These are phyloP conservation scores for Dactylella cylindrospora DNA, from an alignment of 2,329 filamentous ascomycete genomes.

Conservation along the genomic window DNA sequence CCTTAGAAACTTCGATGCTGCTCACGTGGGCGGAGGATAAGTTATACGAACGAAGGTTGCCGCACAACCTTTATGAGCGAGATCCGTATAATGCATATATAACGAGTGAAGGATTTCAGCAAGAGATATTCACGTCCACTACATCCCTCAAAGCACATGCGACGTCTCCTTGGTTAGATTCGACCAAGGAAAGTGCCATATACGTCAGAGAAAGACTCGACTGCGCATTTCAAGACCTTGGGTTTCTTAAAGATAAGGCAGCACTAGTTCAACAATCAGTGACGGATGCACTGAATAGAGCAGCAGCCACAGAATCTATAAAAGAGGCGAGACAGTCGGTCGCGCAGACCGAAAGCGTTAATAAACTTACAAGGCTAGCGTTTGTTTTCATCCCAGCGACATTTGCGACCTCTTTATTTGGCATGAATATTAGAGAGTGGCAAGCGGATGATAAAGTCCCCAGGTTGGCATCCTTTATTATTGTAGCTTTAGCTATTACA, in stretches of 20 bases:
- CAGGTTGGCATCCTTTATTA: slow-evolving; percentile 21
- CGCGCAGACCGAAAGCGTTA: slow-evolving; percentile 50
- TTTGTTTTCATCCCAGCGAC: slow-evolving; percentile 56
- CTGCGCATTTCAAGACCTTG: slow-evolving; percentile 33
- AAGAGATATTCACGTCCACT: slow-evolving; percentile 41
- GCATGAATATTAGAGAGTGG: slow-evolving; percentile 53
- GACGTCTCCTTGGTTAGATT: slow-evolving; percentile 28
- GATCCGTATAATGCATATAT: slow-evolving; percentile 43
- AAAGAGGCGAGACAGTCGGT: slow-evolving; percentile 49
- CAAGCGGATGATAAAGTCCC: slow-evolving; percentile 41
- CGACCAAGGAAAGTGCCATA: slow-evolving; percentile 5
- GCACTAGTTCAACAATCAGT: slow-evolving; percentile 34
- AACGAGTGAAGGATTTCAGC: slow-evolving; percentile 39
- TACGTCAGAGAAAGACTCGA: slow-evolving; percentile 22
- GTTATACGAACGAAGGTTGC: slow-evolving; percentile 31
- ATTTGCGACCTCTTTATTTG: slow-evolving; percentile 54
- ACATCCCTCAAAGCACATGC: slow-evolving; percentile 37
- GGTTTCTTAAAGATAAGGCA: slow-evolving; percentile 32
- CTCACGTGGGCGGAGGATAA: slow-evolving; percentile 42
- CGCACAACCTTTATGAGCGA: slow-evolving; percentile 30
- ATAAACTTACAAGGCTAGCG: slow-evolving; percentile 54
- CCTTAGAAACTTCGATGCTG: slow-evolving; percentile 37
- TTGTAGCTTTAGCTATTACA: slow-evolving; percentile 14
- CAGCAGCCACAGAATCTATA: slow-evolving; percentile 39
- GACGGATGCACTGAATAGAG: slow-evolving; percentile 34